A percentile compares a stretch with the other conserved stretches of the same genome.
Conservation (phyloP, 108 stramenopile species). For the Cylindrotheca closterium region DNA sequence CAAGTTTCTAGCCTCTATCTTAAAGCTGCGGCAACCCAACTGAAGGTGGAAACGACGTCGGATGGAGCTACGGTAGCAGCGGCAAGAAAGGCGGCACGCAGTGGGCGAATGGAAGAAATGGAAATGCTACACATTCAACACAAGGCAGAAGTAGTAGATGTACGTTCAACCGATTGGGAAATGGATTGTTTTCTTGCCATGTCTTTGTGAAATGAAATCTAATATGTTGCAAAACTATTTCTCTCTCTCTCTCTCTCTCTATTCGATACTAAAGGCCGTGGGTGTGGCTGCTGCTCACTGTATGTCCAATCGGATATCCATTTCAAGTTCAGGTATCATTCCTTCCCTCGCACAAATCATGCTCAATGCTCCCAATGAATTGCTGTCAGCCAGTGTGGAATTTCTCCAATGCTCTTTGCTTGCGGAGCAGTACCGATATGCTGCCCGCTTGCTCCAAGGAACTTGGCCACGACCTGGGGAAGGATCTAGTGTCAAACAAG, state of each 20-base stretch:
- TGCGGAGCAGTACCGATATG: constrained; percentile 57
- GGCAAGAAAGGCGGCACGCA: not conserved
- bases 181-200: too few relatives aligned
- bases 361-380: constrained; percentile 4
- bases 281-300: constrained; percentile 18
- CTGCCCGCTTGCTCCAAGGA: constrained; percentile 22
- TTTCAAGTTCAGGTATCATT: constrained; percentile 52
- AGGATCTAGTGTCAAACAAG: constrained; percentile 11
- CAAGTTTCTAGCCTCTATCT: not conserved
- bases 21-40: constrained; percentile 6
- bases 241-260: not conserved
- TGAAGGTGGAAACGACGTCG: not conserved
- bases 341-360: constrained; percentile 37
- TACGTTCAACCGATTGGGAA: too few relatives aligned
- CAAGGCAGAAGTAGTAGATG: constrained; percentile 2
- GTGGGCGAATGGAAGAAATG: not conserved
- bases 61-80: not conserved
- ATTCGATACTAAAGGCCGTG: constrained; percentile 11
- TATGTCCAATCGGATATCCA: constrained; percentile 7
- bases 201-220: too few relatives aligned
- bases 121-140: constrained; percentile 3
- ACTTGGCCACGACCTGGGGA: constrained; percentile 42
- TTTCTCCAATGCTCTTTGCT: constrained; percentile 55
- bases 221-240: too few relatives aligned
- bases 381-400: constrained; percentile 23